phyloP scores from a whole-genome alignment of 2,329 filamentous ascomycete genomes.

The Botrytis byssoidea region DNA sequence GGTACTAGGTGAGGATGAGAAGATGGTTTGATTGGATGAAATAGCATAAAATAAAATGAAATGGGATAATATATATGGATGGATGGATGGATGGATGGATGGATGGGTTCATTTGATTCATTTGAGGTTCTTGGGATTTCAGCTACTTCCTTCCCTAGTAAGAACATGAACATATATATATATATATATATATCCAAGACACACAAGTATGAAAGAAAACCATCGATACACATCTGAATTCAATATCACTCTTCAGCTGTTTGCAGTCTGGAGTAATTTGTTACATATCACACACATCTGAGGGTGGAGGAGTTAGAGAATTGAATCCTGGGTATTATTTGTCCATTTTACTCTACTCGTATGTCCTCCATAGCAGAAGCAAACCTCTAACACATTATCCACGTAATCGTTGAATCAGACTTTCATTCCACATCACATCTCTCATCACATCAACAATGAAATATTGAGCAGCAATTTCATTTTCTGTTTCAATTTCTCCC shows the following conservation, averaged over 20 bases:
- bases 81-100: no score
- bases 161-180: no score
- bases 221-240: not conserved
- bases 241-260: not conserved
- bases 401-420: not conserved
- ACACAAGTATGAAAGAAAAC: not conserved
- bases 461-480: no score
- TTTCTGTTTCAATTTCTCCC: not conserved
- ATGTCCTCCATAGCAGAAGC: not conserved
- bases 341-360: no score
- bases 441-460: not conserved
- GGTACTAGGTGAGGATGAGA: not conserved
- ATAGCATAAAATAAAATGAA: not conserved
- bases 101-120: not conserved
- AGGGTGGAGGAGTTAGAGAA: not conserved
- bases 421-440: not conserved
- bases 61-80: not conserved
- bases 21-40: not conserved
- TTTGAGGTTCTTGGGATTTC: not conserved
- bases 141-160: not conserved
- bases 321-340: not conserved
- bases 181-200: not conserved
- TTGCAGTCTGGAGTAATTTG: not conserved
- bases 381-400: not conserved
- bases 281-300: not conserved